Base-by-base conservation (phyloP, 139 green algal species). In the Tetratostichococcus sp. region DNA sequence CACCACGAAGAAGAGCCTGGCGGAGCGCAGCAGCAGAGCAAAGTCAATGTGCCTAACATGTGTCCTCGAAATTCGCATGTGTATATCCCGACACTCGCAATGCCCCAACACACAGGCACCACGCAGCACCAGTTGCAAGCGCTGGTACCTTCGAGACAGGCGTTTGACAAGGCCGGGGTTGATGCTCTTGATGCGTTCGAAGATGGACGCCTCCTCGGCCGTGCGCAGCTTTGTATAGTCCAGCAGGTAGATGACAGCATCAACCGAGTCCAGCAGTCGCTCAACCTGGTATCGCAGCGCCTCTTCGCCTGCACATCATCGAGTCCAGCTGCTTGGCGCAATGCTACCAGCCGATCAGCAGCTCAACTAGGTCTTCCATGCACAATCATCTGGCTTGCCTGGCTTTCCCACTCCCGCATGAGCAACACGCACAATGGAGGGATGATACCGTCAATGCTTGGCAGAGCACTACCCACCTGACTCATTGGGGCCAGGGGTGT, bases 221-320 rank as follows among this genome's bases (percentile, higher is more conserved):
- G 86, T 93, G 76, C 93, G 93, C 16, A 94, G 86, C 82, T 94
- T 94, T 70, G 84, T 91, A 83, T 91, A 94, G 82, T 94, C 90
- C 30, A 94, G 79, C 69, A 94, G 69, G 79, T 93, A 93, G 17
- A 94, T 67, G 31, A 85, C 79, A 0, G 78, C 84, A 72, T 93
- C 90, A 32, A 93, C 87, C 4, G 74, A 39, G 57, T 87, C 84
- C 76, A 93, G 78, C 81, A 94, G 80, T 26, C 90, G 83, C 79
- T 93, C 90, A 39, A 94, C 88, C 82, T 92, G 85, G 77, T 77
- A 82, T 32, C 78, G 83, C 33, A 94, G 86, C 67, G 75, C 76
- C 68, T 90, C 86, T 76, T 94, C 85, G 0, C 89, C 89, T 17
- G 85, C 84, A 62, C 19, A 26, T 62, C 17, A 62, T 50, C 39